Evolutionary conservation across 1,139 yeast species (phyloP).

Genomic region (Nakaseomyces uthaithaninus): DNA sequence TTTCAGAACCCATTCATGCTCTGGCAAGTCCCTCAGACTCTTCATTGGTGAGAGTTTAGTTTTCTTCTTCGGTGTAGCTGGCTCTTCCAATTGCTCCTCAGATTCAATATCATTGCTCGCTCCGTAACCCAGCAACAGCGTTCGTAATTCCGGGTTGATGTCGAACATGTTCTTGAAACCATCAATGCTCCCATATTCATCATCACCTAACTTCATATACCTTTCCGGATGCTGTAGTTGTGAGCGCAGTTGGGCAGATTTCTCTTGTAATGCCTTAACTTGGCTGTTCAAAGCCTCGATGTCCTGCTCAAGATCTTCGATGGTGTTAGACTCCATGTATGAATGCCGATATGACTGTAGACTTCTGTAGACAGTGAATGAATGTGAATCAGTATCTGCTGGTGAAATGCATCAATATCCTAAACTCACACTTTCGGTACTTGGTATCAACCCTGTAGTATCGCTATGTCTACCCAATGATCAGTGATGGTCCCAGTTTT

Average conservation of each 20-base stretch:
- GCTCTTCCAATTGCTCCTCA: neutral
- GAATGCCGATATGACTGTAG: too few species aligned
- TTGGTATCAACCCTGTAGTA: too few species aligned
- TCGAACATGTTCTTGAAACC: conserved; percentile 21
- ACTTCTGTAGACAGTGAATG: too few species aligned
- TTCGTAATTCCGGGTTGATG: conserved; percentile 21
- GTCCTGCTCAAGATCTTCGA: conserved; percentile 26
- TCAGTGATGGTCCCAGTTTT: too few species aligned
- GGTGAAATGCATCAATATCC: too few species aligned
- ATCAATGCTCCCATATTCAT: conserved; percentile 14
- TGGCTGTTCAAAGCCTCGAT: conserved; percentile 24
- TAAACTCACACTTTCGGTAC: too few species aligned
- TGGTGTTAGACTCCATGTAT: conserved; percentile 10
- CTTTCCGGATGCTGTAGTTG: conserved; percentile 8
- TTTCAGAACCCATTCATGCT: conserved; percentile 19
- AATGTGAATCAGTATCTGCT: too few species aligned
- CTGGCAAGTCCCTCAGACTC: conserved; percentile 11
- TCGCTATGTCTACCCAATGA: too few species aligned
- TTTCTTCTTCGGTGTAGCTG: conserved; percentile 6
- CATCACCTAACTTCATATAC: conserved; percentile 4
- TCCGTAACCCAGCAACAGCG: conserved; percentile 11
- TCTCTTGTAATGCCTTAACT: conserved; percentile 12
- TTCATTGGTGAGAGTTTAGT: conserved; percentile 6
- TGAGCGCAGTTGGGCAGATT: conserved; percentile 8
- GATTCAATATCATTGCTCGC: neutral